A percentile compares a stretch with the other conserved stretches of the same genome.
Evolutionary conservation across 2,329 filamentous ascomycete species (phyloP).

Genomic region (Piedraia hortae): DNA sequence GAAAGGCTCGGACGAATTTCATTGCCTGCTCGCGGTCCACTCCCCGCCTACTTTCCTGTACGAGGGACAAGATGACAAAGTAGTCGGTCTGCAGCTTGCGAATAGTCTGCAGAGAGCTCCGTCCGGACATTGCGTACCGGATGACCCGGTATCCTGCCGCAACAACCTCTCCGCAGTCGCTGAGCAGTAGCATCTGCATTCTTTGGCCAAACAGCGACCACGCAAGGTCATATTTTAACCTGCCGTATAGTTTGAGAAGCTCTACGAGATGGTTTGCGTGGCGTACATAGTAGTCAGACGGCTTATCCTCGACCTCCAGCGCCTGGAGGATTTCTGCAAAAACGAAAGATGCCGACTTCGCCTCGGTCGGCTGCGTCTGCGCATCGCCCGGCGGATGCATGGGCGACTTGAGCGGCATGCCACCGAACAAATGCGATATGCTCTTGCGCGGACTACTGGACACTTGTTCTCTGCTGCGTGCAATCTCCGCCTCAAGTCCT

Average conservation of each 20-base stretch:
- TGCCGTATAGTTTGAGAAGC: slow-evolving; percentile 78
- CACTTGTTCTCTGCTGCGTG: slow-evolving; percentile 27
- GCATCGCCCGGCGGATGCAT: slow-evolving; percentile 9
- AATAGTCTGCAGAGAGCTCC: slow-evolving; percentile 69
- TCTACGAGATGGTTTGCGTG: slow-evolving; percentile 82
- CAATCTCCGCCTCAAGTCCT: slow-evolving; percentile 31
- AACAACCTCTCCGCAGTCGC: slow-evolving; percentile 83
- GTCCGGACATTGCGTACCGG: slow-evolving; percentile 79
- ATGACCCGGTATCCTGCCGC: slow-evolving; percentile 84
- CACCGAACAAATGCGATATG: slow-evolving; percentile 29
- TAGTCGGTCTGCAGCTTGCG: slow-evolving; percentile 73
- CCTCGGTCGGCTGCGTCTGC: slow-evolving; percentile 15
- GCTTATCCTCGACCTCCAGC: slow-evolving; percentile 64
- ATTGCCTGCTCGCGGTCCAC: slow-evolving; percentile 90
- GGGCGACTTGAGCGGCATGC: slow-evolving; percentile 26
- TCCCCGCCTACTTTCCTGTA: slow-evolving; percentile 90
- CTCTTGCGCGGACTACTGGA: slow-evolving; percentile 18
- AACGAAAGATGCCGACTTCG: slow-evolving; percentile 64
- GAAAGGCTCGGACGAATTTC: slow-evolving; percentile 82
- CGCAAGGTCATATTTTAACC: slow-evolving; percentile 82
- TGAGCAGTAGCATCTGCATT: slow-evolving; percentile 87
- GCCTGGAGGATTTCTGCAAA: slow-evolving; percentile 76
- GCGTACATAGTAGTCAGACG: slow-evolving; percentile 82
- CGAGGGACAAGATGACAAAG: slow-evolving; percentile 68
- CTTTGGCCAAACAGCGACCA: slow-evolving; percentile 87